phyloP scores from a whole-genome alignment of 345 rosid species.

The Cardamine occulta region DNA sequence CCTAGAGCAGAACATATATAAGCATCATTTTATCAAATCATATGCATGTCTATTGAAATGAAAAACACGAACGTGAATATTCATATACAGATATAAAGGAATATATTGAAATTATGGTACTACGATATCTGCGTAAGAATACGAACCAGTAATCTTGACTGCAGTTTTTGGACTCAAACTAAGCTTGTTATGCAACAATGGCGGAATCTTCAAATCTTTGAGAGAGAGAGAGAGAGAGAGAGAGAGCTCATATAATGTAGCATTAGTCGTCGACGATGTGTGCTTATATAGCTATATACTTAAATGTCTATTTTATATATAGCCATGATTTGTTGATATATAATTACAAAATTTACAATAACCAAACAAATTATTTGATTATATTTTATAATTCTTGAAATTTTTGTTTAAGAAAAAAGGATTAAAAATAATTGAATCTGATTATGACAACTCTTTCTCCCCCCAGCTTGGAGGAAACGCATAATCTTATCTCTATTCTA shows the following conservation, averaged over 20 bases:
- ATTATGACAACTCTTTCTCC: slow-evolving; percentile 24
- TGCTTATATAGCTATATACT: slow-evolving; percentile 16
- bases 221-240: background rate
- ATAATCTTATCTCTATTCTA: slow-evolving; percentile 6
- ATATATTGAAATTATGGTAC: background rate
- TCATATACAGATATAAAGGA: background rate
- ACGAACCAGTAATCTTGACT: slow-evolving; percentile 22
- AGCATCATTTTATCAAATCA: background rate
- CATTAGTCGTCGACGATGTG: slow-evolving; percentile 17
- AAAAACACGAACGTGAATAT: background rate
- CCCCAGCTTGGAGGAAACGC: slow-evolving; percentile 44
- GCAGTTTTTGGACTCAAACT: slow-evolving; percentile 3
- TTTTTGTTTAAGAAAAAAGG: background rate
- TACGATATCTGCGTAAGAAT: slow-evolving; percentile 7
- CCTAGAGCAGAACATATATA: background rate
- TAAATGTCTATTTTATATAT: background rate
- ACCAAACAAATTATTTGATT: background rate
- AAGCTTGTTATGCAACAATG: slow-evolving; percentile 28
- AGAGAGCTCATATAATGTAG: slow-evolving; percentile 5
- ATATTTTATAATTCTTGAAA: background rate
- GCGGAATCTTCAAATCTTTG: slow-evolving; percentile 10
- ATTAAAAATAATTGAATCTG: background rate
- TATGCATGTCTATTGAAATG: background rate
- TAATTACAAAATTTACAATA: background rate
- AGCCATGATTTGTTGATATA: slow-evolving; percentile 21